Conservation (phyloP, 2,329 filamentous ascomycete species). For the Fusarium domesticum region DNA sequence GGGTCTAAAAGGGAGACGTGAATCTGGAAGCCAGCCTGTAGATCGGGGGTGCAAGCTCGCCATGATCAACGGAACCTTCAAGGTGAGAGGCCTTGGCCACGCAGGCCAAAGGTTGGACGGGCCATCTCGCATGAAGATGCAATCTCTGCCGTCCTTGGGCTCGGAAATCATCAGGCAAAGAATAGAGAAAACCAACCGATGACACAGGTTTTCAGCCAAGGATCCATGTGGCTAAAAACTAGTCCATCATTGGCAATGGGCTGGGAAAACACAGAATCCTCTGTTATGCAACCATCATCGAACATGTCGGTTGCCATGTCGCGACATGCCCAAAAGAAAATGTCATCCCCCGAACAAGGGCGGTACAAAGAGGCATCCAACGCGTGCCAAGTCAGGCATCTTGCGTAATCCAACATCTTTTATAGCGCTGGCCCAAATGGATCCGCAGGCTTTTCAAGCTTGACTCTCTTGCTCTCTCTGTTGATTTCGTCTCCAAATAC, state of each 20-base stretch:
- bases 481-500: conserved; percentile 44
- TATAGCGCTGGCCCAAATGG: conserved; percentile 47
- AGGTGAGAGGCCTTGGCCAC: conserved; percentile 3
- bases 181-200: too few relatives aligned
- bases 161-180: neutral
- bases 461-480: conserved; percentile 47
- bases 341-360: too few relatives aligned
- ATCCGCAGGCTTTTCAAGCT: conserved; percentile 43
- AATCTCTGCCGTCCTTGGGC: conserved; percentile 1
- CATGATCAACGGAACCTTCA: neutral
- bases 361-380: too few relatives aligned
- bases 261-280: too few relatives aligned
- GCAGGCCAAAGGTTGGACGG: conserved; percentile 1
- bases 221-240: too few relatives aligned
- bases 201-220: too few relatives aligned
- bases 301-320: too few relatives aligned
- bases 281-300: too few relatives aligned
- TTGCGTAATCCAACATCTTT: neutral
- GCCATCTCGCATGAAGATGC: conserved; percentile 6
- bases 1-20: conserved; percentile 7
- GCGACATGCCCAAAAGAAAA: too few relatives aligned
- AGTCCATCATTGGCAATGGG: too few relatives aligned
- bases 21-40: conserved; percentile 11
- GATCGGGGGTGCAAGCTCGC: conserved; percentile 5
- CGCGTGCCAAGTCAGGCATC: too few relatives aligned